Evolutionary conservation across 2,329 filamentous ascomycete species (phyloP).

Genomic region (Ophioceras dolichostomum): DNA sequence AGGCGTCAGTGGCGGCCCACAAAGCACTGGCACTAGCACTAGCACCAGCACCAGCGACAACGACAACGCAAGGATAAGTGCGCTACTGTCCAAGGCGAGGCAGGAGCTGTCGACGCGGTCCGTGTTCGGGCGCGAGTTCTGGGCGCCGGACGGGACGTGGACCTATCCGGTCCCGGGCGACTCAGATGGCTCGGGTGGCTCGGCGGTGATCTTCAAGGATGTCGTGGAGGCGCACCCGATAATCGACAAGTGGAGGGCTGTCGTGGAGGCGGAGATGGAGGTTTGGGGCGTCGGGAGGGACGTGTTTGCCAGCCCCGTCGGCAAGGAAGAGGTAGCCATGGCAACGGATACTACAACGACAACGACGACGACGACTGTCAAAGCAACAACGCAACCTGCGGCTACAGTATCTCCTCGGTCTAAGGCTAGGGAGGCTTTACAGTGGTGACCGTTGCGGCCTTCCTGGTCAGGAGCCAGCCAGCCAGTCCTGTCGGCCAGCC

Average conservation of each 20-base stretch:
- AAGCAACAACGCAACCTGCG: too few relatives aligned
- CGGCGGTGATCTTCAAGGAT: slow-evolving; percentile 42
- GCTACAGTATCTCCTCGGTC: too few relatives aligned
- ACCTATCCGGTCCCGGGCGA: slow-evolving; percentile 38
- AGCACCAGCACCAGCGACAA: not conserved
- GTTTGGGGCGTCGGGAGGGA: slow-evolving; percentile 18
- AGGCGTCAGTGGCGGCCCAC: too few relatives aligned
- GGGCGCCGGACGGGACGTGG: slow-evolving; percentile 61
- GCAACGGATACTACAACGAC: not conserved
- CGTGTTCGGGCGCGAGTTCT: slow-evolving; percentile 55
- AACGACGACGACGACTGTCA: not conserved
- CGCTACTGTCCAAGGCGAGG: slow-evolving; percentile 35
- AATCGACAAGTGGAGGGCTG: slow-evolving; percentile 45
- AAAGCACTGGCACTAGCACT: too few relatives aligned
- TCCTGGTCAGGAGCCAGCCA: too few relatives aligned
- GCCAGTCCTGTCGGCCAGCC: too few relatives aligned
- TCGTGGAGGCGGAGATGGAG: slow-evolving; percentile 26
- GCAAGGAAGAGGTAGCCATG: too few relatives aligned
- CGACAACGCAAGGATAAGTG: slow-evolving; percentile 10
- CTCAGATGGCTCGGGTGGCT: slow-evolving; percentile 13
- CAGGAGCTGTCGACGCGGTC: slow-evolving; percentile 46
- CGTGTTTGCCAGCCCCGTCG: too few relatives aligned
- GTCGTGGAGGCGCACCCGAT: slow-evolving; percentile 59
- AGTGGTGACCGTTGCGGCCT: too few relatives aligned
- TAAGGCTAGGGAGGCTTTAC: not conserved